These are phyloP conservation scores for Vanrija sp. DNA, from an alignment of 1,284 basidiomycete species.

Conservation along the genomic window DNA sequence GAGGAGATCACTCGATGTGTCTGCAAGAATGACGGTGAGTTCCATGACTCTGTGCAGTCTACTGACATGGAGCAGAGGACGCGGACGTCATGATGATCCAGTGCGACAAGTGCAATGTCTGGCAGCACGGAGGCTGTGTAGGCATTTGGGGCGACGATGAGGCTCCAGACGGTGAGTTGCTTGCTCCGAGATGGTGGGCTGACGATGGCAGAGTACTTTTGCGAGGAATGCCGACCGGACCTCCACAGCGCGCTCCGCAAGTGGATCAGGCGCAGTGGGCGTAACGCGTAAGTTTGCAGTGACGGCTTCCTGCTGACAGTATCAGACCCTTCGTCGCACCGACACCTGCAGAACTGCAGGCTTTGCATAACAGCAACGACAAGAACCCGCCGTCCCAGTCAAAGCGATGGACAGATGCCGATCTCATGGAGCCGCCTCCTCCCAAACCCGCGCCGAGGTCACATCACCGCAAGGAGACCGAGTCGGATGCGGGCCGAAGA, in stretches of 20 bases:
- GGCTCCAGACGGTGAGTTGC: conserved; percentile 66
- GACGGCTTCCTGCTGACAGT: conserved; percentile 7
- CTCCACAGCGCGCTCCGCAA: conserved; percentile 72
- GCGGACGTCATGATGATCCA: conserved; percentile 90
- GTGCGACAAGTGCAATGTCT: conserved; percentile 94
- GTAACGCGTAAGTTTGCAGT: conserved; percentile 34
- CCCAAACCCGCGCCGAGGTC: conserved; percentile 28
- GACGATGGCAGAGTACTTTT: conserved; percentile 61
- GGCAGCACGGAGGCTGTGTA: conserved; percentile 98
- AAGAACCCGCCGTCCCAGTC: conserved; percentile 46
- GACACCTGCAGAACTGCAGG: conserved; percentile 35
- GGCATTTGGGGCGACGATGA: conserved; percentile 82
- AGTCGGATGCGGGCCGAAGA: conserved; percentile 2
- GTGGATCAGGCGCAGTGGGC: conserved; percentile 51
- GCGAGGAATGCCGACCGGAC: conserved; percentile 89
- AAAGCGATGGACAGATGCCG: conserved; percentile 41
- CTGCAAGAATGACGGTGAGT: conserved; percentile 79
- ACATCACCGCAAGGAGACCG: conserved; percentile 30
- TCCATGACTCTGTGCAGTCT: conserved; percentile 14
- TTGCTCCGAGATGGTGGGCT: background rate
- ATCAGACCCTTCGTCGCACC: conserved; percentile 40
- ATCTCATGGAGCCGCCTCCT: conserved; percentile 9
- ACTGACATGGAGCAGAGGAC: conserved; percentile 48
- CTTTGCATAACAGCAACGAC: conserved; percentile 31
- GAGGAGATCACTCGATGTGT: conserved; percentile 88